A percentile compares a stretch with the other conserved stretches of the same genome.
Conservation (phyloP, 164 flowering plant species). For the Cinnamomum chago region DNA sequence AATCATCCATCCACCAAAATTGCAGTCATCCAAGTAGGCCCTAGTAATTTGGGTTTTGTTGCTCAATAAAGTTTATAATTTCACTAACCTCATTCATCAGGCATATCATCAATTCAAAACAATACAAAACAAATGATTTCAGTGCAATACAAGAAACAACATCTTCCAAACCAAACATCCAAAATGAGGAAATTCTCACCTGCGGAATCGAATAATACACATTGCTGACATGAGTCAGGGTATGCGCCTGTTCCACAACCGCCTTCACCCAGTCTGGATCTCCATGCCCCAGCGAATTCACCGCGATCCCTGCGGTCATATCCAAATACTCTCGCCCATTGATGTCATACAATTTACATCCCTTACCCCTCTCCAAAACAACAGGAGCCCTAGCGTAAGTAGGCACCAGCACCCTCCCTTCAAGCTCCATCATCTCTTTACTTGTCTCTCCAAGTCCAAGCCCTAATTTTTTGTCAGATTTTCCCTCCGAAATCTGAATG, state of each 20-base stretch:
- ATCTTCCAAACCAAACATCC: constrained; percentile 1
- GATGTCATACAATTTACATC: constrained; percentile 73
- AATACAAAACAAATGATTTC: too few relatives aligned
- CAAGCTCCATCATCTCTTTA: constrained; percentile 57
- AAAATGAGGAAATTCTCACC: constrained; percentile 32
- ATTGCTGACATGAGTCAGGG: constrained; percentile 80
- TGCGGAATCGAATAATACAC: constrained; percentile 64
- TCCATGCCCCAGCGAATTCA: constrained; percentile 87
- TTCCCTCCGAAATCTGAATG: too few relatives aligned
- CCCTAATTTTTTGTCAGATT: too few relatives aligned
- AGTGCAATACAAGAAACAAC: too few relatives aligned
- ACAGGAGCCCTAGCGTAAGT: constrained; percentile 74
- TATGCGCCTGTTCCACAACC: constrained; percentile 53
- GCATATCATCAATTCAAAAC: too few relatives aligned
- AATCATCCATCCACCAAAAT: too few relatives aligned
- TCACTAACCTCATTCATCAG: too few relatives aligned
- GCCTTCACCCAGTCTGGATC: constrained; percentile 75
- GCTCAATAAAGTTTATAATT: too few relatives aligned
- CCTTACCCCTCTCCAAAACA: constrained; percentile 65
- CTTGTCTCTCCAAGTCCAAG: constrained; percentile 11
- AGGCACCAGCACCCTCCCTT: constrained; percentile 54
- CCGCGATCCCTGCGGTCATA: constrained; percentile 80
- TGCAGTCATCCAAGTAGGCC: too few relatives aligned
- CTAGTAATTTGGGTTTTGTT: too few relatives aligned
- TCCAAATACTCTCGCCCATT: constrained; percentile 91